phyloP scores from a whole-genome alignment of 75 land plant species.

The Cryptomeria japonica region DNA sequence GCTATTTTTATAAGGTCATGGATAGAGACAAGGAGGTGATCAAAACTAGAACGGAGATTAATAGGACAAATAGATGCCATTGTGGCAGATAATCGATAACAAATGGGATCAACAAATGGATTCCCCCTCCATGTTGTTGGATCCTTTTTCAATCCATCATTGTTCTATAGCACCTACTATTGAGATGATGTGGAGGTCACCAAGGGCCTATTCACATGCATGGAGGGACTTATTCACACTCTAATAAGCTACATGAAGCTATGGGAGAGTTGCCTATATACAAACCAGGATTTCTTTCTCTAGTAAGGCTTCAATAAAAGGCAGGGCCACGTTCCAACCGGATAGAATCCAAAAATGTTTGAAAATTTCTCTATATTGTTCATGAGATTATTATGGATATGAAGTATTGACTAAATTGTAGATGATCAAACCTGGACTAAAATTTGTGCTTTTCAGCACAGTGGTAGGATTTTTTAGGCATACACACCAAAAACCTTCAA shows the following conservation, averaged over 20 bases:
- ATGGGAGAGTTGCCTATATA: neutral
- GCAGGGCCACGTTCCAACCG: neutral
- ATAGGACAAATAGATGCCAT: neutral
- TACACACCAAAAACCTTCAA: no score
- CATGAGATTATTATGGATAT: neutral
- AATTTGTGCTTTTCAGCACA: neutral
- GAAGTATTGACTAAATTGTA: no score
- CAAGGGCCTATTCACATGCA: no score
- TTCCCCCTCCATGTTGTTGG: neutral
- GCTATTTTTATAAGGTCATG: neutral
- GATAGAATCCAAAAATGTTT: neutral
- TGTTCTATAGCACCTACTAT: no score
- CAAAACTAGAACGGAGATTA: neutral
- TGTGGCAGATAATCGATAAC: no score
- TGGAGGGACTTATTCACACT: no score
- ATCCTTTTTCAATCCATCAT: no score
- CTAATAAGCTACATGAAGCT: neutral
- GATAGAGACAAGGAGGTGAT: neutral
- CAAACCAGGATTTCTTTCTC: neutral
- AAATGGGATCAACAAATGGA: no score
- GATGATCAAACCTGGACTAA: neutral
- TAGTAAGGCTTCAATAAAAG: neutral
- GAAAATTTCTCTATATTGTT: neutral
- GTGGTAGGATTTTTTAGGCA: neutral
- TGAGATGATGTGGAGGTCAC: no score